phyloP scores from a whole-genome alignment of 148 eudicot genomes.

The Dysphania ambrosioides region DNA sequence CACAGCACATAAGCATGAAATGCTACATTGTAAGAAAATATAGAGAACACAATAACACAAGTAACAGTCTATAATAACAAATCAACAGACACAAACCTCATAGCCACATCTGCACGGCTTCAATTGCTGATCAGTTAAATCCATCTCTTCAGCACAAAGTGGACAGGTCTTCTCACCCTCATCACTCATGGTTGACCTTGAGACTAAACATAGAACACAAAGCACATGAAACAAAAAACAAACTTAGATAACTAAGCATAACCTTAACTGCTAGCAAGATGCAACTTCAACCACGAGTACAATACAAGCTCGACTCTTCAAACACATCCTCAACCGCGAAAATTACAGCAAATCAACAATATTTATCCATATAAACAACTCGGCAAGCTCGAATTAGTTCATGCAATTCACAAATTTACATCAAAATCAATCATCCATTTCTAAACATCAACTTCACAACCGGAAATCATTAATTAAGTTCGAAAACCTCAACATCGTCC shows the following conservation, averaged over 20 bases:
- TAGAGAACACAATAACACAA: background rate
- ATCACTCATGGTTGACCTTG: too few species aligned
- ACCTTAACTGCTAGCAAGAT: too few species aligned
- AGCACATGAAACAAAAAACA: too few species aligned
- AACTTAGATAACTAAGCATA: too few species aligned
- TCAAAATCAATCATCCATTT: background rate
- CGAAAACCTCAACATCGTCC: too few species aligned
- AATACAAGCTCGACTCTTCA: background rate
- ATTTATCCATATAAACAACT: background rate
- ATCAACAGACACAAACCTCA: slow-evolving; percentile 48
- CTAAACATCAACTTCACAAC: background rate
- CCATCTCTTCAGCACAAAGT: too few species aligned
- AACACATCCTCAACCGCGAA: too few species aligned
- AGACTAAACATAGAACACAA: too few species aligned
- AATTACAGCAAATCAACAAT: too few species aligned
- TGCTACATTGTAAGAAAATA: background rate
- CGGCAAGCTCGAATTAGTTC: background rate
- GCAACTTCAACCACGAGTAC: background rate
- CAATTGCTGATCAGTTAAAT: slow-evolving; percentile 63
- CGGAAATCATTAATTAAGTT: background rate
- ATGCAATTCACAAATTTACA: background rate
- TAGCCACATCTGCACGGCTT: slow-evolving; percentile 98
- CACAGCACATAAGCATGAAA: background rate
- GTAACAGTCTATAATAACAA: background rate
- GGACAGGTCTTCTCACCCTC: too few species aligned